Base-by-base conservation (phyloP, 2,329 filamentous ascomycete genomes). In the Leptographium radiaticola region DNA sequence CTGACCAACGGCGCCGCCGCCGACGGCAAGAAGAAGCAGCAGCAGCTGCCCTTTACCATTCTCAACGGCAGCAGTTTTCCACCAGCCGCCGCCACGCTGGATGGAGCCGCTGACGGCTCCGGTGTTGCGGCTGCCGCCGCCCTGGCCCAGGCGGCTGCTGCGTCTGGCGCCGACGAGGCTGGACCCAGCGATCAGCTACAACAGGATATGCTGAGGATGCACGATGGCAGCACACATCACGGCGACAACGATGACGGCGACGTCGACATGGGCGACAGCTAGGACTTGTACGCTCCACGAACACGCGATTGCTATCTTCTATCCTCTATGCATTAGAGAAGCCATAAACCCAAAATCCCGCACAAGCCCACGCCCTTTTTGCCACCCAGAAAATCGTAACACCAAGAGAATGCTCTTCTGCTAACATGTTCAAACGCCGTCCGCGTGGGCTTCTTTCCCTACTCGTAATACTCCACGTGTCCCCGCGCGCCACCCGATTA, bases 141-240 rank as follows among this genome's bases (percentile, higher is more conserved):
- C 0, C 49, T 59, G 18, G 57, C 58, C 11, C 55, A 58, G 25
- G 58, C 58, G 0, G 58, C 58, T 0, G 57, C 57, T 0, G 55
- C 57, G 1, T 53, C 55, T 1, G 58, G 54, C 51, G 42, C 52
- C 33, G 55, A 50, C 39, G 52, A 55, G 31, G 53, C 40, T 12
- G 55, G 53, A 2, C 58, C 58, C 16, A 56, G 55, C n/a, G 57
- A 50, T n/a, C 58, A 59, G 57, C 55, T 59, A 46, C 54, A 55
- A 36, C 55, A 54, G 43, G 58, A 59, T 20, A 57, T 59, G 58
- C 50, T 51, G 54, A 54, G 58, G 15, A 43, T 40, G 31, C 57
- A 46, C 15, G 44, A 55, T 10, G 11, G 16, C 30, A 43, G n/a
- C 34, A 18, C 2, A 9, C 16, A 43, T 25, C 20, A 1, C 20